These are phyloP conservation scores for Neurospora intermedia DNA, from an alignment of 495 filamentous ascomycete genomes.

Conservation along the genomic window DNA sequence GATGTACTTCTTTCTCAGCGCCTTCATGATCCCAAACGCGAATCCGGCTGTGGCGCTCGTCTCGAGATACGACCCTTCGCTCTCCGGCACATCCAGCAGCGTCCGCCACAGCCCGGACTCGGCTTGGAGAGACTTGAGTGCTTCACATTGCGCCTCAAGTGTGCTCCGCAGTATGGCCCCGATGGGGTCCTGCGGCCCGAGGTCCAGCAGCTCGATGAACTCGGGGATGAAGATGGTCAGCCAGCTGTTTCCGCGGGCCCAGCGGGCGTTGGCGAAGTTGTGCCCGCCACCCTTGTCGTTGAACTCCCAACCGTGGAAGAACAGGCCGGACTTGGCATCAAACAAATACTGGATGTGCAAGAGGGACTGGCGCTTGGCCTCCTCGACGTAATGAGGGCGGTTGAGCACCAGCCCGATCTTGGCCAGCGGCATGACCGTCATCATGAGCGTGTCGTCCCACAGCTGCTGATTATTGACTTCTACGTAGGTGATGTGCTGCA, in stretches of 20 bases:
- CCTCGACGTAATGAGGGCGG: slow-evolving; percentile 55
- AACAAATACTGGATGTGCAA: slow-evolving; percentile 63
- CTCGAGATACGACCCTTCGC: slow-evolving; percentile 54
- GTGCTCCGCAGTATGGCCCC: slow-evolving; percentile 49
- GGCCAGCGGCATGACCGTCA: slow-evolving; percentile 65
- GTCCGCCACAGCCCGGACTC: slow-evolving; percentile 56
- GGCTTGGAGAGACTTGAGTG: slow-evolving; percentile 43
- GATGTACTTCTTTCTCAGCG: slow-evolving; percentile 56
- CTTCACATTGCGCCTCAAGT: slow-evolving; percentile 51
- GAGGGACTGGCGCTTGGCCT: slow-evolving; percentile 63
- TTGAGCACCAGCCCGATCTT: slow-evolving; percentile 60
- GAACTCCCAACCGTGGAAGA: slow-evolving; percentile 70
- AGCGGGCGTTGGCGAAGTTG: slow-evolving; percentile 58
- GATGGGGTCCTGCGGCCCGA: slow-evolving; percentile 44
- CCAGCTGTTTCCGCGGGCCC: slow-evolving; percentile 59
- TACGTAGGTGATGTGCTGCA: slow-evolving; percentile 64
- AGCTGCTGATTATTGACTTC: slow-evolving; percentile 55
- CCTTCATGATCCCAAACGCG: slow-evolving; percentile 65
- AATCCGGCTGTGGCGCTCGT: slow-evolving; percentile 66
- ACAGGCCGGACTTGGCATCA: slow-evolving; percentile 55
- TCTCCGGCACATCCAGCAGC: slow-evolving; percentile 47
- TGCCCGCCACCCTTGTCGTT: slow-evolving; percentile 31
- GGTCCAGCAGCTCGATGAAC: slow-evolving; percentile 54
- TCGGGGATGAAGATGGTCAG: slow-evolving; percentile 66
- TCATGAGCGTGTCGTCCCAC: slow-evolving; percentile 75